Percentiles rank a stretch among this genome's conserved stretches.
phyloP scores from a whole-genome alignment of 2,329 filamentous ascomycete genomes.

The Xylaria sp. region DNA sequence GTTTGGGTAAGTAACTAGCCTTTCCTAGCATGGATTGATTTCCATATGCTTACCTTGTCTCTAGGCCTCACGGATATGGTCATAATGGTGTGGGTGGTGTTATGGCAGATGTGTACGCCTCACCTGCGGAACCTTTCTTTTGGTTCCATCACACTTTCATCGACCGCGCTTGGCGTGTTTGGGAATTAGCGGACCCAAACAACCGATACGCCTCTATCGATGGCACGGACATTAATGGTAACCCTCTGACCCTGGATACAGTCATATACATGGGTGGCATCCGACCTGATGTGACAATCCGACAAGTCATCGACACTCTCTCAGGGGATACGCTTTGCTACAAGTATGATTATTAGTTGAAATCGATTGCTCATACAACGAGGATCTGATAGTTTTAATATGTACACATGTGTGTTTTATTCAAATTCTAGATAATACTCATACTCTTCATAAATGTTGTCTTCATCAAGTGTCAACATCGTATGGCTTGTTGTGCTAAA shows the following conservation, averaged over 20 bases:
- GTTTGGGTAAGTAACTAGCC: conserved; percentile 30
- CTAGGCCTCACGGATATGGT: conserved; percentile 36
- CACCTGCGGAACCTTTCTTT: conserved; percentile 36
- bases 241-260: conserved; percentile 30
- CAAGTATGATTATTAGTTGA: conserved; percentile 33
- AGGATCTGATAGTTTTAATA: not conserved
- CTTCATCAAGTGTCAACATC: not conserved
- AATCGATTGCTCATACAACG: not conserved
- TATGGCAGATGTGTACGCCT: conserved; percentile 35
- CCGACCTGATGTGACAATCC: conserved; percentile 31
- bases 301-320: conserved; percentile 33
- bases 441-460: not conserved
- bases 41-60: conserved; percentile 7
- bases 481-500: not conserved
- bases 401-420: not conserved
- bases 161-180: conserved; percentile 34
- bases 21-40: not conserved
- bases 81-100: conserved; percentile 35
- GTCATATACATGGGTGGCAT: conserved; percentile 31
- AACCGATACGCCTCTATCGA: conserved; percentile 33
- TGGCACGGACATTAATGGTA: conserved; percentile 33
- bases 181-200: conserved; percentile 32
- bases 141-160: conserved; percentile 38
- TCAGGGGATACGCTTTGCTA: conserved; percentile 32
- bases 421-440: conserved; percentile 2